phyloP scores from a whole-genome alignment of 352 stramenopile species.

The Phytophthora sojae region DNA sequence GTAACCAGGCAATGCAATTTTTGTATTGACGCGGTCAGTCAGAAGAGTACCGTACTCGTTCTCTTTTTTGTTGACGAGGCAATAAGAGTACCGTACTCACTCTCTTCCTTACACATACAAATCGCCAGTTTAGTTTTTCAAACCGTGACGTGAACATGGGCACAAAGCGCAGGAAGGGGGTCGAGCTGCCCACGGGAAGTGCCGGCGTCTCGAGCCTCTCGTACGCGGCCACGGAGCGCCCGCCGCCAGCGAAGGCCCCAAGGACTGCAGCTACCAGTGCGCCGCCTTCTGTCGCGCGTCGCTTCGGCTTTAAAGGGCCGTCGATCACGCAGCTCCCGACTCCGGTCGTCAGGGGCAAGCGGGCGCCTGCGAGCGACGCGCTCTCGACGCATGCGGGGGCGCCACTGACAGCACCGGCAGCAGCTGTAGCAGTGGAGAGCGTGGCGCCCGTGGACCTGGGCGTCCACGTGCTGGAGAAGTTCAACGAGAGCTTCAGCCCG shows the following conservation, averaged over 20 bases:
- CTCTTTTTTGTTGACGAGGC: too few relatives aligned
- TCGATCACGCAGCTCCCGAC: conserved; percentile 36
- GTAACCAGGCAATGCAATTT: too few relatives aligned
- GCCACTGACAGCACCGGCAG: too few relatives aligned
- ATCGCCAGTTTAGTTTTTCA: conserved; percentile 29
- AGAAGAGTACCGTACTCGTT: too few relatives aligned
- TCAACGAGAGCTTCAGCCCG: conserved; percentile 40
- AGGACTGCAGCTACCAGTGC: conserved; percentile 3
- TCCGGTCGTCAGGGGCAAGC: not conserved
- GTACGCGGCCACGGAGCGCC: conserved; percentile 23
- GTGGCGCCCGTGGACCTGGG: conserved; percentile 15
- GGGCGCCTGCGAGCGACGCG: too few relatives aligned
- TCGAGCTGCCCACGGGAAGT: conserved; percentile 13
- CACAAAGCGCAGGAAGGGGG: conserved; percentile 46
- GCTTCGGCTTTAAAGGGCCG: conserved; percentile 54
- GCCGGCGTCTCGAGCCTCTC: conserved; percentile 24
- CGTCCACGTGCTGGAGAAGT: conserved; percentile 45
- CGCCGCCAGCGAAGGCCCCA: conserved; percentile 28
- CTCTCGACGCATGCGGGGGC: too few relatives aligned
- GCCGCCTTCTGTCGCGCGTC: conserved; percentile 18
- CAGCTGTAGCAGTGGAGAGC: not conserved
- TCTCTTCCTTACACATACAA: conserved; percentile 2
- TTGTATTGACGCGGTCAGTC: too few relatives aligned
- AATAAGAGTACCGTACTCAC: too few relatives aligned
- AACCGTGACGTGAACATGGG: conserved; percentile 29